These are phyloP conservation scores for Rhododendron ovatum DNA, from an alignment of 148 eudicot species.

Conservation along the genomic window DNA sequence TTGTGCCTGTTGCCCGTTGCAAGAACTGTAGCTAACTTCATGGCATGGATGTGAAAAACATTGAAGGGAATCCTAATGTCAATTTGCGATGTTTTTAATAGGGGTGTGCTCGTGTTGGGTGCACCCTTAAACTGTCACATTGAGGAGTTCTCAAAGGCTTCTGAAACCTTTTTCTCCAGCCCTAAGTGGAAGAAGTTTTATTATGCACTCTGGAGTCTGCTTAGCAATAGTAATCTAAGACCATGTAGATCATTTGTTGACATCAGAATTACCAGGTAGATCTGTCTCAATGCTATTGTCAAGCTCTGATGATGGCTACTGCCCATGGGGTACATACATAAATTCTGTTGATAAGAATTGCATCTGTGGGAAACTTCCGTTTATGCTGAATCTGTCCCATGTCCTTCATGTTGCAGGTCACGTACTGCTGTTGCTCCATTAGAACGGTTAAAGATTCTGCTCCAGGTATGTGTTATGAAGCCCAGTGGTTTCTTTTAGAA, in stretches of 20 bases:
- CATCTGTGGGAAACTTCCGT: background rate
- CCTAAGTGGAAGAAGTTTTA: background rate
- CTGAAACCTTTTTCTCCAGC: background rate
- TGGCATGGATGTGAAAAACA: background rate
- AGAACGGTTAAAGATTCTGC: slow-evolving; percentile 75
- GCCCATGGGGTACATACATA: background rate
- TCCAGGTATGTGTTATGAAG: slow-evolving; percentile 51
- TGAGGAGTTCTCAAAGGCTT: background rate
- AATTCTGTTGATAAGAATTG: background rate
- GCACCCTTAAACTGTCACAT: background rate
- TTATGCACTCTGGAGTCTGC: background rate
- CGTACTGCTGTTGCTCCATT: slow-evolving; percentile 93
- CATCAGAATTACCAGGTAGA: background rate
- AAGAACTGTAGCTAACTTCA: background rate
- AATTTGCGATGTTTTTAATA: background rate
- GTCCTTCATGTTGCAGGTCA: slow-evolving; percentile 45
- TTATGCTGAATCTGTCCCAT: slow-evolving; percentile 3
- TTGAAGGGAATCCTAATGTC: background rate
- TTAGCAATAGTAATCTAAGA: background rate
- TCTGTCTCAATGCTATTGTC: background rate
- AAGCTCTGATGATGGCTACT: background rate
- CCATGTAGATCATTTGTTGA: background rate
- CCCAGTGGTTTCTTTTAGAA: slow-evolving; percentile 1
- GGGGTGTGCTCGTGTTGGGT: background rate
- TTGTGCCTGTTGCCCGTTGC: background rate